These are phyloP conservation scores for Nakazawaea ambrosiae DNA, from an alignment of 805 yeast species.

Conservation along the genomic window DNA sequence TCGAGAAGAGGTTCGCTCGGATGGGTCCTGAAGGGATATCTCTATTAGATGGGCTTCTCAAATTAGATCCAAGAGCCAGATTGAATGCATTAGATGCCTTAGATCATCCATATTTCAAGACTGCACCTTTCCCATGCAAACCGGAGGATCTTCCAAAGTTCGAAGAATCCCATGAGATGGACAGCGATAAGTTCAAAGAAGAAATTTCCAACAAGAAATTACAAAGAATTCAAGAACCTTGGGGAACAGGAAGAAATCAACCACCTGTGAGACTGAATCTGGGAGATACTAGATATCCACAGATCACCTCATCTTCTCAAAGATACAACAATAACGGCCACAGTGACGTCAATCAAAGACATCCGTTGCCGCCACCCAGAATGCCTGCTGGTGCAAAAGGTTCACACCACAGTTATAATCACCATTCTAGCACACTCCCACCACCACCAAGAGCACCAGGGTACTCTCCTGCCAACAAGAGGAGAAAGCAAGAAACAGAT, in stretches of 20 bases:
- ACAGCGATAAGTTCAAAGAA: slow-evolving; percentile 50
- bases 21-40: slow-evolving; percentile 42
- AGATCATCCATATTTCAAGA: slow-evolving; percentile 58
- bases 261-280: not conserved
- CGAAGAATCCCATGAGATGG: slow-evolving; percentile 88
- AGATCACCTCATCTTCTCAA: not conserved
- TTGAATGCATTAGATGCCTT: slow-evolving; percentile 77
- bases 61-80: slow-evolving; percentile 65
- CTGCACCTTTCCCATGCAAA: slow-evolving; percentile 56
- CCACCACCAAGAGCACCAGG: too few relatives aligned
- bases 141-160: slow-evolving; percentile 54
- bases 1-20: slow-evolving; percentile 40
- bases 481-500: too few relatives aligned
- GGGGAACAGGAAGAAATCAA: not conserved
- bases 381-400: too few relatives aligned
- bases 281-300: slow-evolving; percentile 2
- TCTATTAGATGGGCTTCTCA: slow-evolving; percentile 54
- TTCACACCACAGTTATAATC: too few relatives aligned
- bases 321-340: not conserved
- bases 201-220: too few relatives aligned
- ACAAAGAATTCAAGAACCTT: too few relatives aligned
- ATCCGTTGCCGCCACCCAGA: too few relatives aligned
- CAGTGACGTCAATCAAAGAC: too few relatives aligned
- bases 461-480: not conserved
- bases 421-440: too few relatives aligned